Conservation (phyloP, 192 early-diverging fungal species). For the Coemansia guatemalensis region DNA sequence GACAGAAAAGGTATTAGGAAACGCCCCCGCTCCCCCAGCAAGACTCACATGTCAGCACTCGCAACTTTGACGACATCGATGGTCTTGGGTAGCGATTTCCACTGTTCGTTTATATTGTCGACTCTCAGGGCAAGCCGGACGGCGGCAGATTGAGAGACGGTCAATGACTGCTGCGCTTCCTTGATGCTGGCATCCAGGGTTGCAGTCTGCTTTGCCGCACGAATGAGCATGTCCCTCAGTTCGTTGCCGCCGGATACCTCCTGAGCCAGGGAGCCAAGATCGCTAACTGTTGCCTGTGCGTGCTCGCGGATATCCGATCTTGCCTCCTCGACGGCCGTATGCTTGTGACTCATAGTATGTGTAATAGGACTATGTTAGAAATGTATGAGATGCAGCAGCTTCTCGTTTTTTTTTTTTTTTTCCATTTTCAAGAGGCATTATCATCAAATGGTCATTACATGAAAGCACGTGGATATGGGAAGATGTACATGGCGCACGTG, state of each 20-base stretch:
- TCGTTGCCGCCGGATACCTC: constrained; percentile 48
- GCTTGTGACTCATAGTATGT: constrained; percentile 3
- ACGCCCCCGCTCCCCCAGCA: too few relatives aligned
- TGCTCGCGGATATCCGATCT: constrained; percentile 46
- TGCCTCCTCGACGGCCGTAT: constrained; percentile 41
- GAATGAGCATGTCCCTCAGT: constrained; percentile 31
- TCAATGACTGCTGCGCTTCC: constrained; percentile 44
- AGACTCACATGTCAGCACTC: constrained; percentile 26
- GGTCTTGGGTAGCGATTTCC: constrained; percentile 36
- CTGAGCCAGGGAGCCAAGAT: constrained; percentile 38
- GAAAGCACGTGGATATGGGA: too few relatives aligned
- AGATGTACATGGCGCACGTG: too few relatives aligned
- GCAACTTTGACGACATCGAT: constrained; percentile 44
- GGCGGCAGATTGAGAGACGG: constrained; percentile 10
- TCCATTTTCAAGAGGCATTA: too few relatives aligned
- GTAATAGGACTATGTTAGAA: not conserved
- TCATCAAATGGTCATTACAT: too few relatives aligned
- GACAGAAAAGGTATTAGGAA: too few relatives aligned
- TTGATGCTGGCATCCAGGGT: constrained; percentile 28
- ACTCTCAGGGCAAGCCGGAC: constrained; percentile 18
- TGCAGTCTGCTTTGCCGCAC: constrained; percentile 39
- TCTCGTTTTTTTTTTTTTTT: too few relatives aligned
- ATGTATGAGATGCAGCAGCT: too few relatives aligned
- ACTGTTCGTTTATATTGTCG: constrained; percentile 37
- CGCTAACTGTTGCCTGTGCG: constrained; percentile 31